Percentiles rank a stretch among this genome's conserved stretches.
Conservation (phyloP, 2,329 filamentous ascomycete species). For the Trichoderma gracile region DNA sequence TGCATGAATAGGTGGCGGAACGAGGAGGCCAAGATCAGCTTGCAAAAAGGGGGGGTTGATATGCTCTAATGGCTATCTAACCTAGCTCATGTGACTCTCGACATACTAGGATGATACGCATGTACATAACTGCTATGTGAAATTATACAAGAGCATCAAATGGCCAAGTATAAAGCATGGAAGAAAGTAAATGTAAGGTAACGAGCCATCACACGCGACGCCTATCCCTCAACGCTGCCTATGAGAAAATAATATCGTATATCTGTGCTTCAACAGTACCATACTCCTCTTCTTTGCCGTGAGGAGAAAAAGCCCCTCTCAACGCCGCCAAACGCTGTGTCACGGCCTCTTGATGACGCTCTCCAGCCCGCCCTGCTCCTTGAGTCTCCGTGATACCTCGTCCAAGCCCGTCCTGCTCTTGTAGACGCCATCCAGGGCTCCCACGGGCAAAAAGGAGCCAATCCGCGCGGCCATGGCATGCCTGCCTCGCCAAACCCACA, state of each 20-base stretch:
- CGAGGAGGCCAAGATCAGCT: not conserved
- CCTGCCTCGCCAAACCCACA: slow-evolving; percentile 16
- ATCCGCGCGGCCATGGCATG: not conserved
- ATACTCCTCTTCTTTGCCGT: too few species aligned
- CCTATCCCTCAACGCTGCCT: too few species aligned
- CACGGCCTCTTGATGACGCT: not conserved
- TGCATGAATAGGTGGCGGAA: not conserved
- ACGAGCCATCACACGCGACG: too few species aligned
- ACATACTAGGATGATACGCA: not conserved
- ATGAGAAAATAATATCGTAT: rapidly evolving
- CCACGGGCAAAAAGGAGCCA: slow-evolving; percentile 10
- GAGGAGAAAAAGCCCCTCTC: not conserved
- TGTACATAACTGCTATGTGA: not conserved
- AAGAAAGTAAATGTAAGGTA: too few species aligned
- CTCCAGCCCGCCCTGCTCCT: not conserved
- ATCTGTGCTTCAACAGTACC: too few species aligned
- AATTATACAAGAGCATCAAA: not conserved
- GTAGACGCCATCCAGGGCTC: not conserved
- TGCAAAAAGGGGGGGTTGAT: not conserved
- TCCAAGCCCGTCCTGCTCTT: slow-evolving; percentile 4
- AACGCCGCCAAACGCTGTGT: not conserved
- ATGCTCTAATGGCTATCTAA: not conserved
- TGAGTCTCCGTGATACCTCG: not conserved
- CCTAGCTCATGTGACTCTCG: not conserved
- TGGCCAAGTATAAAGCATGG: not conserved